Conservation (phyloP, 352 stramenopile species). For the Phytophthora meadii region DNA sequence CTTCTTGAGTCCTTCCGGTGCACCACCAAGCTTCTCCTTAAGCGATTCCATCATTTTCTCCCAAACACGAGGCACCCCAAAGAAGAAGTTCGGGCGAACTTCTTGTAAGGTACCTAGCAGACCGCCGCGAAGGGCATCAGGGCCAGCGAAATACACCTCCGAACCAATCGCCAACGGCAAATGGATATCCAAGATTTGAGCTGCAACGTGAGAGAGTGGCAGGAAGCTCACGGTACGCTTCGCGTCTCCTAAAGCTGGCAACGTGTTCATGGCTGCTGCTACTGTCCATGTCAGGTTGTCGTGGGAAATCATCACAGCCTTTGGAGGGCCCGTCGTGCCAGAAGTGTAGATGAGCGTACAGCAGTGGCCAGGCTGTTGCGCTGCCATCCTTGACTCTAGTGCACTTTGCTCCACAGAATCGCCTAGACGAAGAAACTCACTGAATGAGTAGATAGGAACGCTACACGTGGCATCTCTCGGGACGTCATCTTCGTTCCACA, state of each 20-base stretch:
- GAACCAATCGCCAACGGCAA: conserved; percentile 65
- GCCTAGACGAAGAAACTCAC: conserved; percentile 62
- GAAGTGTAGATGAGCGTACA: conserved; percentile 93
- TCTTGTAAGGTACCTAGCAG: conserved; percentile 73
- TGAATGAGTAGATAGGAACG: conserved; percentile 69
- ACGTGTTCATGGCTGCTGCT: conserved; percentile 54
- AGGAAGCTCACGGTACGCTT: conserved; percentile 83
- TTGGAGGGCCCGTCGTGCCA: conserved; percentile 73
- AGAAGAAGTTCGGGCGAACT: conserved; percentile 78
- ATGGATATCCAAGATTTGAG: conserved; percentile 84
- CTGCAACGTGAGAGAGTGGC: conserved; percentile 84
- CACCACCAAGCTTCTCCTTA: conserved; percentile 43
- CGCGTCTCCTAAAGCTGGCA: conserved; percentile 55
- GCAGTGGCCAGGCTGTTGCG: conserved; percentile 66
- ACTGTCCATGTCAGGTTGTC: conserved; percentile 82
- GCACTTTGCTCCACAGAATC: conserved; percentile 37
- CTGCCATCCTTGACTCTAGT: conserved; percentile 51
- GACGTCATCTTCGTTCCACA: conserved; percentile 59
- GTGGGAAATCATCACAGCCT: conserved; percentile 82
- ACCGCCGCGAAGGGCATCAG: conserved; percentile 72
- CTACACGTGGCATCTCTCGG: conserved; percentile 31
- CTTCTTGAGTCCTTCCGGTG: conserved; percentile 76
- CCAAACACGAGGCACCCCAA: conserved; percentile 87
- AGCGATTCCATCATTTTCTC: conserved; percentile 90
- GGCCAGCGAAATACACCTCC: conserved; percentile 77